A percentile compares a stretch with the other conserved stretches of the same genome.
phyloP scores from a whole-genome alignment of 169 alveolate genomes.

The Cryptosporidium meleagridis region DNA sequence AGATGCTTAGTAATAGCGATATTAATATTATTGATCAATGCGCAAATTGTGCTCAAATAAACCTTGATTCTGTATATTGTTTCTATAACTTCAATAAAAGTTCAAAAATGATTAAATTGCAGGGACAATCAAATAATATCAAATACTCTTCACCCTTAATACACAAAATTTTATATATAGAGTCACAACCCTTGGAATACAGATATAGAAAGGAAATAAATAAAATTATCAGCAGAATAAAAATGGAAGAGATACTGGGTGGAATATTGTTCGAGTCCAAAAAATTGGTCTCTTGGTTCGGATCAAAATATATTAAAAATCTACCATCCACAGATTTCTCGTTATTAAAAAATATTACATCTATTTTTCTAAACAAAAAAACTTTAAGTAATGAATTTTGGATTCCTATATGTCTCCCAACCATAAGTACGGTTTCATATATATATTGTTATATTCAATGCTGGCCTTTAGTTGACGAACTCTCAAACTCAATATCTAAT shows the following conservation, averaged over 20 bases:
- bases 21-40: constrained; percentile 35
- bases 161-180: constrained; percentile 19
- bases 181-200: constrained; percentile 24
- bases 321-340: constrained; percentile 61
- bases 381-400: constrained; percentile 42
- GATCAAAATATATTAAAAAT: constrained; percentile 51
- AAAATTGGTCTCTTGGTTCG: constrained; percentile 61
- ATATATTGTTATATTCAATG: constrained; percentile 63
- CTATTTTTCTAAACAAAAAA: neutral
- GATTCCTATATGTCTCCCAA: constrained; percentile 67
- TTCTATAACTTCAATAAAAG: neutral
- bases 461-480: constrained; percentile 11
- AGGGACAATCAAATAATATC: neutral
- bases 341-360: constrained; percentile 33
- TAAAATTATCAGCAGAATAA: constrained; percentile 9
- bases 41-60: constrained; percentile 31
- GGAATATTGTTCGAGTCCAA: constrained; percentile 46
- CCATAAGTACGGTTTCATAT: constrained; percentile 54
- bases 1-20: constrained; percentile 53
- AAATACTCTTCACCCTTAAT: neutral
- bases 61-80: constrained; percentile 47
- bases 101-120: neutral
- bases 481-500: neutral
- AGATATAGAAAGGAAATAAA: constrained; percentile 29
- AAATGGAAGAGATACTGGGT: constrained; percentile 16